Evolutionary conservation across 371 early-diverging fungal genomes (phyloP).

Genomic region (Syncephalastrum sp.): DNA sequence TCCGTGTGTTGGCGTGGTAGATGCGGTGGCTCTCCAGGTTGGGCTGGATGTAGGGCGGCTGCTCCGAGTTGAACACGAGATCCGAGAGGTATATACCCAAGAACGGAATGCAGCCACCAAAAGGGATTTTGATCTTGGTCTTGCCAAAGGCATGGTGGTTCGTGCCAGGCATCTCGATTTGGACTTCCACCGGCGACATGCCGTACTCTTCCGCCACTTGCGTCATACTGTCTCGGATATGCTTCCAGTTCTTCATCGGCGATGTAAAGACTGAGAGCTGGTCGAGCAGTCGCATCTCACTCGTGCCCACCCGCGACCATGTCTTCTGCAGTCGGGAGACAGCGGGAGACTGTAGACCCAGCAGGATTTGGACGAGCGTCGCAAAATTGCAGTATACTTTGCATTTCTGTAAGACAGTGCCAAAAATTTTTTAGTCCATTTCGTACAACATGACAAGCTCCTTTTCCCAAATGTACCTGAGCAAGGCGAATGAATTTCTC

Average conservation of each 20-base stretch:
- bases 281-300: conserved; percentile 52
- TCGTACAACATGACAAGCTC: neutral
- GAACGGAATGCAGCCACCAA: conserved; percentile 63
- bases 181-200: conserved; percentile 49
- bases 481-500: conserved; percentile 77
- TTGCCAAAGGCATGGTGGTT: conserved; percentile 18
- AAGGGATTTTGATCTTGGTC: conserved; percentile 43
- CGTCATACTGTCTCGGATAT: conserved; percentile 64
- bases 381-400: conserved; percentile 64
- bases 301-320: conserved; percentile 54
- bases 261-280: conserved; percentile 57
- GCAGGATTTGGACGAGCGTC: conserved; percentile 59
- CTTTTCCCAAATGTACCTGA: conserved; percentile 35
- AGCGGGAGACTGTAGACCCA: conserved; percentile 62
- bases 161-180: conserved; percentile 39
- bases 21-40: conserved; percentile 23
- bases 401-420: conserved; percentile 47
- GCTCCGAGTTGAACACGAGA: conserved; percentile 63
- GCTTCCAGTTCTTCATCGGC: conserved; percentile 56
- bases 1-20: conserved; percentile 19
- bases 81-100: conserved; percentile 67
- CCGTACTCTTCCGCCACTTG: conserved; percentile 60
- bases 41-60: conserved; percentile 55
- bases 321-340: conserved; percentile 62
- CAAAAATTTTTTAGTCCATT: neutral